phyloP scores from a whole-genome alignment of 371 early-diverging fungal species.

The Mucor sp. region DNA sequence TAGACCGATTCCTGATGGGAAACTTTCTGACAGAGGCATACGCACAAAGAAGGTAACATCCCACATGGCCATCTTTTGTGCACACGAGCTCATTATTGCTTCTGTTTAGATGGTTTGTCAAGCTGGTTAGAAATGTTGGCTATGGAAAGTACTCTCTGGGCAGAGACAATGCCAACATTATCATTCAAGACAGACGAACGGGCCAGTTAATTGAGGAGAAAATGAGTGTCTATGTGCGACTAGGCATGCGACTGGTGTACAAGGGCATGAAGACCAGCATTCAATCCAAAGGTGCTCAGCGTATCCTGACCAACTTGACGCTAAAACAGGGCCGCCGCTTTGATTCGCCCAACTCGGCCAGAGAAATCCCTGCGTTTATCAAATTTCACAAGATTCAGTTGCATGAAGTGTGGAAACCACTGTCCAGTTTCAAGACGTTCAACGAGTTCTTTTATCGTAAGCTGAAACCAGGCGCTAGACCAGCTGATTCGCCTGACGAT shows the following conservation, averaged over 20 bases:
- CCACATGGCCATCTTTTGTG: not conserved
- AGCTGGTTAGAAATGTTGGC: slow-evolving; percentile 71
- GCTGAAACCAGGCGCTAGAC: slow-evolving; percentile 70
- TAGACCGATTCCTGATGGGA: slow-evolving; percentile 70
- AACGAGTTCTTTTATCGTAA: slow-evolving; percentile 89
- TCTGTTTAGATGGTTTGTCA: slow-evolving; percentile 69
- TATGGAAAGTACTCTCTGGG: slow-evolving; percentile 66
- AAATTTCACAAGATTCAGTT: slow-evolving; percentile 70
- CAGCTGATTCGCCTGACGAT: slow-evolving; percentile 60
- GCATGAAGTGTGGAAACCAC: slow-evolving; percentile 66
- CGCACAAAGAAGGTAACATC: slow-evolving; percentile 61
- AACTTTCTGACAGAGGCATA: slow-evolving; percentile 77
- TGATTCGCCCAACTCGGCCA: slow-evolving; percentile 65
- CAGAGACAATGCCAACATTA: slow-evolving; percentile 73
- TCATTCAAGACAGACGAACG: slow-evolving; percentile 72
- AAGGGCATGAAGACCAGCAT: slow-evolving; percentile 53
- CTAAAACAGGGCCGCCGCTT: slow-evolving; percentile 78
- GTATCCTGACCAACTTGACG: slow-evolving; percentile 61
- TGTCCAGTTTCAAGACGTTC: slow-evolving; percentile 72
- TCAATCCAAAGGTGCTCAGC: slow-evolving; percentile 50
- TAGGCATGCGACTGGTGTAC: slow-evolving; percentile 83
- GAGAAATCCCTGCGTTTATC: slow-evolving; percentile 76
- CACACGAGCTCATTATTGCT: not conserved
- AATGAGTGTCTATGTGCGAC: slow-evolving; percentile 78
- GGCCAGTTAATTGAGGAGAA: slow-evolving; percentile 80